phyloP scores from a whole-genome alignment of 176 grass and related monocot species.

The Guadua angustifolia region DNA sequence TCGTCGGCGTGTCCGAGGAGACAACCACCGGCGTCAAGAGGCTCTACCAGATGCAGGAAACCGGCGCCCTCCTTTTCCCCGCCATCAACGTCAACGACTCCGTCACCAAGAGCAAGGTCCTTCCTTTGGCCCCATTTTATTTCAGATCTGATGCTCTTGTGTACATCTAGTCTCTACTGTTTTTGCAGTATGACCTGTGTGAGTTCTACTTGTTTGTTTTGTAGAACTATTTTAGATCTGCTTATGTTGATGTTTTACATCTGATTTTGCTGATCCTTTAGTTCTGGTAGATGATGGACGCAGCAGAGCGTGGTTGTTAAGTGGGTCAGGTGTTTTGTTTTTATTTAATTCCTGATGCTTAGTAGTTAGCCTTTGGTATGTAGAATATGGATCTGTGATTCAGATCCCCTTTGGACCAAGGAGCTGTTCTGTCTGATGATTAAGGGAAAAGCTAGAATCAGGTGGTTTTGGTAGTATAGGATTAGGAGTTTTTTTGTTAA shows the following conservation, averaged over 20 bases:
- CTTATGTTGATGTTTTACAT: background rate
- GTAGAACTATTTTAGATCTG: background rate
- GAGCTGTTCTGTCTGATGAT: background rate
- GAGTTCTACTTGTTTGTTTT: background rate
- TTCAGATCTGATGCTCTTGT: conserved; percentile 36
- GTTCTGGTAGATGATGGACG: background rate
- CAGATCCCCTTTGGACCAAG: background rate
- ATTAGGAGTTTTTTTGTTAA: background rate
- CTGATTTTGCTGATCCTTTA: background rate
- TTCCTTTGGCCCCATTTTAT: background rate
- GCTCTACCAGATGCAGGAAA: conserved; percentile 89
- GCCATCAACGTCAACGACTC: conserved; percentile 96
- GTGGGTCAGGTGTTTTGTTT: background rate
- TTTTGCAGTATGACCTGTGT: background rate
- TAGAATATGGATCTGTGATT: conserved; percentile 15
- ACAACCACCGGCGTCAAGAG: conserved; percentile 92
- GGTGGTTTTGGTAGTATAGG: background rate
- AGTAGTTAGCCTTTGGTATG: background rate
- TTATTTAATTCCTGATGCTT: no score
- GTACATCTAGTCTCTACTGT: background rate
- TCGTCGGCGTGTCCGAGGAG: conserved; percentile 95
- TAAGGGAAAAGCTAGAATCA: background rate
- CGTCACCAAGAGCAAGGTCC: conserved; percentile 98
- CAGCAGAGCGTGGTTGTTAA: background rate
- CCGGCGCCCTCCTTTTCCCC: conserved; percentile 77